These are phyloP conservation scores for Hypoxylon fragiforme DNA, from an alignment of 495 filamentous ascomycete species.

Conservation along the genomic window DNA sequence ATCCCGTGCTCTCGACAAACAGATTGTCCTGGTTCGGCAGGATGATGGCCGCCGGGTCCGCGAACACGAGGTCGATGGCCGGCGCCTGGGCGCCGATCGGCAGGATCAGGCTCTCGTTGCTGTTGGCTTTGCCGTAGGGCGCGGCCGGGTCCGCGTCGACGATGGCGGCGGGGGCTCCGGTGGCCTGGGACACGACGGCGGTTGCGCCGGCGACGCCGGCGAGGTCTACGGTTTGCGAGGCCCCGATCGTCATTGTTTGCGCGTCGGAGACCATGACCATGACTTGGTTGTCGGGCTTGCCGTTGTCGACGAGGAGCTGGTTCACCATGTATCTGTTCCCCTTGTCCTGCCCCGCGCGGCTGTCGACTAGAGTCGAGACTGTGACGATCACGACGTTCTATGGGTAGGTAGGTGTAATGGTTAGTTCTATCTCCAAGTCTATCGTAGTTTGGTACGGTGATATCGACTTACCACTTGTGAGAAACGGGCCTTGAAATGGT, in stretches of 20 bases:
- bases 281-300: constrained; percentile 37
- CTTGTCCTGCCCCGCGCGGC: constrained; percentile 26
- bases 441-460: not conserved
- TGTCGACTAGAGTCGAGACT: constrained; percentile 40
- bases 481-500: constrained; percentile 41
- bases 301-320: constrained; percentile 40
- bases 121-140: constrained; percentile 30
- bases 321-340: constrained; percentile 43
- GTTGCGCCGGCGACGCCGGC: constrained; percentile 15
- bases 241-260: constrained; percentile 39
- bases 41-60: constrained; percentile 44
- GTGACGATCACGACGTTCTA: constrained; percentile 44
- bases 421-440: no score
- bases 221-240: constrained; percentile 30
- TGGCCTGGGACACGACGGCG: constrained; percentile 18
- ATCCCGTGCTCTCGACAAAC: constrained; percentile 37
- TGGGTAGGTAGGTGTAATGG: no score
- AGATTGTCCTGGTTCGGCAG: constrained; percentile 28
- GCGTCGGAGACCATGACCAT: constrained; percentile 42
- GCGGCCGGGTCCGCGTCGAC: constrained; percentile 19
- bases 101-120: constrained; percentile 38
- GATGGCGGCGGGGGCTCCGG: constrained; percentile 22
- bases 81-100: constrained; percentile 35
- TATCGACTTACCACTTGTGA: constrained; percentile 36
- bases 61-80: constrained; percentile 35